Conservation (phyloP, 2,329 filamentous ascomycete species). For the Penicillium brevicompactum region DNA sequence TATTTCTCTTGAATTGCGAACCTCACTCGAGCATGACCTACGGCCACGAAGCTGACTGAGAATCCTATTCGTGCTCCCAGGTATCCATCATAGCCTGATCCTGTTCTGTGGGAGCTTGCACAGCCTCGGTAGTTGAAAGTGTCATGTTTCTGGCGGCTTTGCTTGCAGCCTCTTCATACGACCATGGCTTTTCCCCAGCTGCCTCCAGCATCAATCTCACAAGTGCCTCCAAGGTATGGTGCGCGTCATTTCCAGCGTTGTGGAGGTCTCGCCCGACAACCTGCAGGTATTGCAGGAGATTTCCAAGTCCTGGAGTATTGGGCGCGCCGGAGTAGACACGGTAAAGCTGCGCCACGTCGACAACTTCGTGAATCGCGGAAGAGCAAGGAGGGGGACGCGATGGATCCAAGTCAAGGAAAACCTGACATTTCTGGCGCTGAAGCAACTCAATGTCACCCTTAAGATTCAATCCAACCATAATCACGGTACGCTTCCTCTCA, state of each 20-base stretch:
- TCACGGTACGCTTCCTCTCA: constrained; percentile 56
- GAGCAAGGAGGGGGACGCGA: background rate
- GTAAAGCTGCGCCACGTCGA: constrained; percentile 76
- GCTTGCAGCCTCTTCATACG: background rate
- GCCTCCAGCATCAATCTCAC: constrained; percentile 53
- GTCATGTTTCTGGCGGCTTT: background rate
- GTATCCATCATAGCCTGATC: background rate
- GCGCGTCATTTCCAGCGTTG: constrained; percentile 84
- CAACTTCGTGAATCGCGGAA: constrained; percentile 59
- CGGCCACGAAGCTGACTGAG: background rate
- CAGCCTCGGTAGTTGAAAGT: background rate
- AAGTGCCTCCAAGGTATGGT: constrained; percentile 75
- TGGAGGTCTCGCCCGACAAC: constrained; percentile 70
- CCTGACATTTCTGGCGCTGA: constrained; percentile 63
- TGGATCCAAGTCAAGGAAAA: constrained; percentile 20
- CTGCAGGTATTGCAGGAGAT: constrained; percentile 65
- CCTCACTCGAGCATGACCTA: background rate
- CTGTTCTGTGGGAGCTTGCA: background rate
- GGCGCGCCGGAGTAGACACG: constrained; percentile 60
- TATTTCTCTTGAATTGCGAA: background rate
- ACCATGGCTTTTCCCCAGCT: background rate
- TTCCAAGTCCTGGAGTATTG: constrained; percentile 59
- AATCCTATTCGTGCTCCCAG: background rate
- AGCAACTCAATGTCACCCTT: constrained; percentile 70
- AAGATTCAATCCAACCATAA: constrained; percentile 79